Percentiles rank a stretch among this genome's conserved stretches.
phyloP scores from a whole-genome alignment of 2,329 filamentous ascomycete species.

The Pseudocercospora fuligena region DNA sequence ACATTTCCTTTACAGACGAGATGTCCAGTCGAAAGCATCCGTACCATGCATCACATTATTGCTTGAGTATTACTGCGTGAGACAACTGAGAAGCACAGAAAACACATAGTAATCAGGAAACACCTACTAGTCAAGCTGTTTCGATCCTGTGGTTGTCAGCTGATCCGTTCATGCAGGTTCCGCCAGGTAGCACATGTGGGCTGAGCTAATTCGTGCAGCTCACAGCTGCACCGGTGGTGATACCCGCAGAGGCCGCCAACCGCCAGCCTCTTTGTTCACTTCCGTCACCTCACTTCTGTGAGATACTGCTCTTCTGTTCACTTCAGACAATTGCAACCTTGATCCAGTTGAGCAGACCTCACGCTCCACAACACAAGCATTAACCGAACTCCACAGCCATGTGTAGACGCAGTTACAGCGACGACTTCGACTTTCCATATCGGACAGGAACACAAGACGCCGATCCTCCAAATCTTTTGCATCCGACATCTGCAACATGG shows the following conservation, averaged over 20 bases:
- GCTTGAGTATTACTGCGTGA: background rate
- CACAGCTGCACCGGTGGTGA: background rate
- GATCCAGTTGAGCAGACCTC: background rate
- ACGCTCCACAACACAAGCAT: background rate
- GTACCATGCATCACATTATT: background rate
- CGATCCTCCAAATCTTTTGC: background rate
- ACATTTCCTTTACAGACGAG: background rate
- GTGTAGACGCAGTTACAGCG: background rate
- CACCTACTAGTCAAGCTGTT: background rate
- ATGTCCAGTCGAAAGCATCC: background rate
- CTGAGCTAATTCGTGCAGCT: background rate
- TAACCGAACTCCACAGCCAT: background rate
- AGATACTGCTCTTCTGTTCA: background rate
- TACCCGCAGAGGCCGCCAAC: background rate
- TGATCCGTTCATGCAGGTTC: slow-evolving; percentile 1
- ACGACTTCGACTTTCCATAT: background rate
- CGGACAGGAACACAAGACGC: background rate
- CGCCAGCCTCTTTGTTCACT: background rate
- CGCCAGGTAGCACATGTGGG: background rate
- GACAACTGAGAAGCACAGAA: background rate
- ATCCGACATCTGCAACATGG: slow-evolving; percentile 2
- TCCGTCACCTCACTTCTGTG: background rate
- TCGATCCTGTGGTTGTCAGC: background rate
- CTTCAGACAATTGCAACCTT: background rate
- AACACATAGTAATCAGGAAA: background rate